Conservation (phyloP, 2,329 filamentous ascomycete species). For the Sporothrix phasma region DNA sequence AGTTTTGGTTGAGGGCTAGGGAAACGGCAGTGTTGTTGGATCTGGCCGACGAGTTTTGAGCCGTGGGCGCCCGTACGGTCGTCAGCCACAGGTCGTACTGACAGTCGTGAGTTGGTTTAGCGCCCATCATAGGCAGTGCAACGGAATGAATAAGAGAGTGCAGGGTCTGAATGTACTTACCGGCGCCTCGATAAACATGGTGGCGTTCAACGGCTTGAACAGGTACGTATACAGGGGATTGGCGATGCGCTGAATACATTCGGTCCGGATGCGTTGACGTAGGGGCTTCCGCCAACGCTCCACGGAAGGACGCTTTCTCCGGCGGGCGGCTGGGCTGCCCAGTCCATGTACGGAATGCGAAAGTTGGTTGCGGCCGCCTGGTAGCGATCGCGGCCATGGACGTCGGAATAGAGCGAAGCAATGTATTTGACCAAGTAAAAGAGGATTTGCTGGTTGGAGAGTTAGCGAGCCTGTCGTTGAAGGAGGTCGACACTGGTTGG, state of each 20-base stretch:
- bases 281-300: slow-evolving; percentile 35
- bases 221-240: slow-evolving; percentile 54
- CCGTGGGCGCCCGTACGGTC: slow-evolving; percentile 48
- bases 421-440: slow-evolving; percentile 31
- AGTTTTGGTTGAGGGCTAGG: slow-evolving; percentile 40
- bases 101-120: neutral
- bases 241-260: slow-evolving; percentile 42
- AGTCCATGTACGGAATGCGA: slow-evolving; percentile 51
- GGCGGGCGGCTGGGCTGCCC: slow-evolving; percentile 39
- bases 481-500: too few relatives aligned
- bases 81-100: slow-evolving; percentile 50
- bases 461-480: neutral
- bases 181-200: slow-evolving; percentile 48
- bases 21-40: slow-evolving; percentile 53
- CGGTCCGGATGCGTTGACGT: slow-evolving; percentile 44
- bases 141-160: too few relatives aligned
- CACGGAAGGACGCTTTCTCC: slow-evolving; percentile 40
- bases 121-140: neutral
- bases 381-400: slow-evolving; percentile 36
- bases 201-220: slow-evolving; percentile 49
- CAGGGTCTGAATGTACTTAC: slow-evolving; percentile 32
- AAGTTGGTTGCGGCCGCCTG: slow-evolving; percentile 40
- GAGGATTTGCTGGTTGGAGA: slow-evolving; percentile 30
- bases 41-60: slow-evolving; percentile 30
- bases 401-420: slow-evolving; percentile 38